Evolutionary conservation across 1,139 yeast genomes (phyloP).

Genomic region (Pneumocystis sp.): DNA sequence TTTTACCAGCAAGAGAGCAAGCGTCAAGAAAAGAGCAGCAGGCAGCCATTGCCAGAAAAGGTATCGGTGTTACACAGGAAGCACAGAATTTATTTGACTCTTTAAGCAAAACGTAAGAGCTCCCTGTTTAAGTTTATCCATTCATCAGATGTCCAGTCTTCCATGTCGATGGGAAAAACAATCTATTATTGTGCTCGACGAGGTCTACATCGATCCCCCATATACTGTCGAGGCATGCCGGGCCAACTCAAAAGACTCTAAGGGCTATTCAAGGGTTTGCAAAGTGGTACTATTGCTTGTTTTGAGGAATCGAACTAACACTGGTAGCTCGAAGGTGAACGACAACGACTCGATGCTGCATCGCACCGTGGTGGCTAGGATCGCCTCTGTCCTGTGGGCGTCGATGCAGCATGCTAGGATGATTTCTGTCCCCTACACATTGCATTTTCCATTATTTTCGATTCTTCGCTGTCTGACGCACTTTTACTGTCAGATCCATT

Average conservation of each 20-base stretch:
- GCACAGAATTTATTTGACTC: neutral
- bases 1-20: neutral
- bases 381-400: neutral
- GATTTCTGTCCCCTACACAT: neutral
- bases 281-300: neutral
- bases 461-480: no score
- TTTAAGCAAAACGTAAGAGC: neutral
- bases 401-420: no score
- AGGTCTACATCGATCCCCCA: neutral
- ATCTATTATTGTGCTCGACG: neutral
- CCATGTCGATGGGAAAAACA: constrained; percentile 1
- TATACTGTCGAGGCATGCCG: neutral
- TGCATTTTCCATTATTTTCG: no score
- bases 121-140: neutral
- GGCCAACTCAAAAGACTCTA: neutral
- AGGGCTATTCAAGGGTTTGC: neutral
- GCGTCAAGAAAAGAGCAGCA: neutral
- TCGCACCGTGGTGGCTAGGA: neutral
- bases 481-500: no score
- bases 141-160: neutral
- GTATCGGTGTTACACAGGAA: neutral
- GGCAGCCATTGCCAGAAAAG: neutral
- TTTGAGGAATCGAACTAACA: neutral
- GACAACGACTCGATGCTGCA: neutral
- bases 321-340: neutral